Base-by-base conservation (phyloP, 2,329 filamentous ascomycete species). In the Furcasterigmium furcatum region DNA sequence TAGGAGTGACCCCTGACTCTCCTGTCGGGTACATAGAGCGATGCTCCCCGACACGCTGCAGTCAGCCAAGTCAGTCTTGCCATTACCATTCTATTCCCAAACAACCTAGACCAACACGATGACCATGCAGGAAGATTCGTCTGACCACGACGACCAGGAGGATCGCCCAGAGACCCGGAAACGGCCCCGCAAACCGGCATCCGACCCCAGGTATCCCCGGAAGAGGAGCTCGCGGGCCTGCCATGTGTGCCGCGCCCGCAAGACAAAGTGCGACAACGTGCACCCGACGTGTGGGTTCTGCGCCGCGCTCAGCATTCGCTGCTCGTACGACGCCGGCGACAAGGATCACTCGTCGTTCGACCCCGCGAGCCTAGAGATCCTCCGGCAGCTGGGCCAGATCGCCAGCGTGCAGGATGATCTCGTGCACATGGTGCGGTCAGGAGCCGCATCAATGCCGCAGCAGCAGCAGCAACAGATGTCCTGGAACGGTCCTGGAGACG, bases 211-310 rank as follows among this genome's bases (percentile, higher is more conserved):
- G 18, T 32, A 32, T 16, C 30, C 30, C 13, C 30, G 30, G 5
- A 32, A 32, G 30, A 32, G 30, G 13, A 32, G 7, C 18, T 21
- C 30, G 9, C 18, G 6, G 14, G 16, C 16, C 22, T 48, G 48
- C 18, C 32, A 29, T 13, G 48, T 43, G 14, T 51, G 48, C 16
- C 46, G 46, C 12, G 42, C 43, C 9, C 54, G 55, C 7, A 50
- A 50, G 7, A 47, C 56, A 48, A 58, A 58, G 38, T 58, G 55
- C 29, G 55, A 58, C 16, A 55, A 56, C 39, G 43, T 41, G 6
- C 58, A 56, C 34, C 54, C 56, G 10, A 38, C 46, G 34, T 58
- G 58, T 42, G 43, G 43, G 14, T 43, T 43, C 9, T 51, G 48
- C 24, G 36, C 43, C 12, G 45, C 46, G 9, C 43, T 32, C 14